Evolutionary conservation across 176 grass and related monocot species (phyloP), one percentile per base, ranked within the genome.

Genomic region (Zea mays): DNA sequence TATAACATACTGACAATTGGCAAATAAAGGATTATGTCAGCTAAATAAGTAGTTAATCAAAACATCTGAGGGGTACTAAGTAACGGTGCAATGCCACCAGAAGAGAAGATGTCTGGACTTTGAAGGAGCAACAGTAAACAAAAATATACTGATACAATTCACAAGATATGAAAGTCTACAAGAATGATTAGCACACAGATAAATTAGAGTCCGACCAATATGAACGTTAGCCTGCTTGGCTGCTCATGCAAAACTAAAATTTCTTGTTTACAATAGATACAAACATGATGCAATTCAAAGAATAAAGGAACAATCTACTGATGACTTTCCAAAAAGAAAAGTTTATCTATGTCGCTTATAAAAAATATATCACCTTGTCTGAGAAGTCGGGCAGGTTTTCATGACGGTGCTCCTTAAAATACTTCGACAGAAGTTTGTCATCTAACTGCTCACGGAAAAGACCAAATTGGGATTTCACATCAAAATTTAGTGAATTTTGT

Each of bases 1-100:
- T 83, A 99, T 99, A 15, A 95, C 85, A 72, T 95, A 99, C 92
- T 99, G n/a, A n/a, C n/a, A n/a, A n/a, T n/a, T n/a, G 79, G 13
- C 46, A 76, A 38, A 89, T 40, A 84, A 79, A 67, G 33, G n/a
- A 69, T 78, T 46, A 37, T 65, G 65, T 77, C n/a, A 81, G 65
- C 33, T 77, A 74, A 41, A 65, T 5, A 72, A 69, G 16, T 14
- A 73, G 3, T 58, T 4, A 19, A 50, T 36, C 49, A 65, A 57
- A 81, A 55, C 6, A 77, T 51, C 10, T 33, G 48, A 71, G 65
- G 40, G 48, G 65, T 37, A 67, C 65, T 12, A 3, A 65, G 48
- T 5, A 10, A 65, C 12, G 34, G 5, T 48, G 5, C 46, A 77
- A 16, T 41, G 4, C 12, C 8, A 74, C 34, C 13, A 67, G 3